phyloP scores from a whole-genome alignment of 2,329 filamentous ascomycete genomes.

The Ceratocystis cacaofunesta region DNA sequence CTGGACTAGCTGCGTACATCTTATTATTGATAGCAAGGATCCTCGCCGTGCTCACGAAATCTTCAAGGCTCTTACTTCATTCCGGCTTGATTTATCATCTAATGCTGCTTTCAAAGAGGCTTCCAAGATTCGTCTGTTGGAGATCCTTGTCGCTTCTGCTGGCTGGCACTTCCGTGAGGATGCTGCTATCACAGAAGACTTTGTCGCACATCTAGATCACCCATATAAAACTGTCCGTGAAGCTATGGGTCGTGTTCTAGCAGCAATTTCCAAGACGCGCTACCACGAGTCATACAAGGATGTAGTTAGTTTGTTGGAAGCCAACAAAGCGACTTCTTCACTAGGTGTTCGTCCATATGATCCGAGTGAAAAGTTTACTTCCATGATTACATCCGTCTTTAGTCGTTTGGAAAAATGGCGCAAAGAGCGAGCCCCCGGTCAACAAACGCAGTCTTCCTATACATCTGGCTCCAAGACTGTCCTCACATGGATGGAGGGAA shows the following conservation, averaged over 20 bases:
- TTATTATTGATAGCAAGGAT: conserved; percentile 77
- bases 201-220: conserved; percentile 82
- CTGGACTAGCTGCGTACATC: conserved; percentile 87
- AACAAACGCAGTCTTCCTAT: conserved; percentile 86
- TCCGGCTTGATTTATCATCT: conserved; percentile 83
- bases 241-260: conserved; percentile 78
- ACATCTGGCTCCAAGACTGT: conserved; percentile 95
- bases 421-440: conserved; percentile 64
- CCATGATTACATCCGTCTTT: conserved; percentile 63
- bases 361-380: conserved; percentile 57
- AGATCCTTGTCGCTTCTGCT: conserved; percentile 71
- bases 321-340: conserved; percentile 65
- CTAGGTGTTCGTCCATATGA: conserved; percentile 75
- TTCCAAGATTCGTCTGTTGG: conserved; percentile 81
- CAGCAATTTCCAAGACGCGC: conserved; percentile 74
- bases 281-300: conserved; percentile 90
- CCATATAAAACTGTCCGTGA: conserved; percentile 96
- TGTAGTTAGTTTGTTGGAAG: conserved; percentile 57
- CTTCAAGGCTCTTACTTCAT: conserved; percentile 65
- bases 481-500: conserved; percentile 84
- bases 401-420: conserved; percentile 74
- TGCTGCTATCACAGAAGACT: conserved; percentile 75
- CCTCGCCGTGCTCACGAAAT: conserved; percentile 77
- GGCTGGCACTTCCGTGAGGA: conserved; percentile 95
- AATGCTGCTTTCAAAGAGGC: conserved; percentile 99